These are phyloP conservation scores for Volvox reticuliferus DNA, from an alignment of 139 green algal species.

Conservation along the genomic window DNA sequence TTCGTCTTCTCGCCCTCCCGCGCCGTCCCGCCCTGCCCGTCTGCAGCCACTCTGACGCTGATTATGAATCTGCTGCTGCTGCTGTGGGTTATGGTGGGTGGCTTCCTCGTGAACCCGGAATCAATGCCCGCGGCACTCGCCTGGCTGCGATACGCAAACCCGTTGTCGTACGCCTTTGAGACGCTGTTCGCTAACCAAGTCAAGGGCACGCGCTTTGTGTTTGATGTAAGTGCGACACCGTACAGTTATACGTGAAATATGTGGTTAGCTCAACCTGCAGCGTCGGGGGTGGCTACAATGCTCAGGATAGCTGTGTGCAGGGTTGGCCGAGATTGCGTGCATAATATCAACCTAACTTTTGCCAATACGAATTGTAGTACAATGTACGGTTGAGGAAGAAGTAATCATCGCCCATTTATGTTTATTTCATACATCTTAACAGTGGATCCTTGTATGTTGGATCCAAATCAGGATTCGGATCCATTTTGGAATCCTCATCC, in stretches of 20 bases:
- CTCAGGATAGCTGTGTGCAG: too few species aligned
- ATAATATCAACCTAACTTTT: too few species aligned
- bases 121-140: constrained; percentile 61
- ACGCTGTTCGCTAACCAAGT: constrained; percentile 73
- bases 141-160: constrained; percentile 68
- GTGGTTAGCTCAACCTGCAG: background rate
- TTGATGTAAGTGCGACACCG: constrained; percentile 5
- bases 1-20: background rate
- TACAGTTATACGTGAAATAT: background rate
- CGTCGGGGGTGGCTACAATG: background rate
- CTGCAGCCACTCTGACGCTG: constrained; percentile 72
- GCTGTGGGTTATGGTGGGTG: constrained; percentile 78
- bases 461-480: background rate
- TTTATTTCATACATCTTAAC: too few species aligned
- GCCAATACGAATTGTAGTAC: too few species aligned
- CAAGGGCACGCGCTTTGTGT: constrained; percentile 35
- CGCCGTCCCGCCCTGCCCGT: background rate
- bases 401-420: too few species aligned
- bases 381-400: too few species aligned
- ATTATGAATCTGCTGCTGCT: constrained; percentile 89
- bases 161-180: constrained; percentile 65
- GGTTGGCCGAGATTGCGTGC: too few species aligned
- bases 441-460: too few species aligned
- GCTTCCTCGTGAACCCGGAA: constrained; percentile 74
- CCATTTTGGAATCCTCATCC: background rate